Percentiles rank a stretch among this genome's conserved stretches.
These are phyloP conservation scores for Wickerhamomyces kurtzmanii DNA, from an alignment of 805 yeast genomes.

Conservation along the genomic window DNA sequence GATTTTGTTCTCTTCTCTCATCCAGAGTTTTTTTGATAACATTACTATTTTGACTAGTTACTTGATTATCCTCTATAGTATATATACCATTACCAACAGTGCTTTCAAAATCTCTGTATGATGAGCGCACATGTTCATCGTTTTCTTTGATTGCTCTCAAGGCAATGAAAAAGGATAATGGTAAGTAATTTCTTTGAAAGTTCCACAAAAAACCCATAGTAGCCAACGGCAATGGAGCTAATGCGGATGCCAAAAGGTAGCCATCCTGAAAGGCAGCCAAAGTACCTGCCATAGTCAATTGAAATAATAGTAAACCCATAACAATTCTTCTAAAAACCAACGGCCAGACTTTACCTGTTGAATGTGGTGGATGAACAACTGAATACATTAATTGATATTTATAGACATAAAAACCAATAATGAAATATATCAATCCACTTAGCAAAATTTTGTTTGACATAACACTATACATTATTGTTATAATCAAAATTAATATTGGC, in stretches of 20 bases:
- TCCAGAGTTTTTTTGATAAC: constrained; percentile 60
- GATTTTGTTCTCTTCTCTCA: constrained; percentile 64
- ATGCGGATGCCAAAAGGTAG: constrained; percentile 57
- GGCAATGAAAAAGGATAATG: constrained; percentile 79
- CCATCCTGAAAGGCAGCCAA: constrained; percentile 73
- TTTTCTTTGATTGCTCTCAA: constrained; percentile 62
- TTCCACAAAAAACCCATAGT: constrained; percentile 64
- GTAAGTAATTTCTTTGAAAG: constrained; percentile 73
- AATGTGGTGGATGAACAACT: constrained; percentile 91
- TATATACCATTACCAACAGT: constrained; percentile 14
- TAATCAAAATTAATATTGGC: constrained; percentile 77
- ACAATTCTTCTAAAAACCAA: constrained; percentile 74
- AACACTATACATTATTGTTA: constrained; percentile 80
- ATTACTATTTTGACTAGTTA: constrained; percentile 6
- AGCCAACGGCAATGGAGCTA: constrained; percentile 68
- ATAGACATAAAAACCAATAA: constrained; percentile 80
- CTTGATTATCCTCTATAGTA: constrained; percentile 3
- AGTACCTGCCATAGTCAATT: constrained; percentile 88
- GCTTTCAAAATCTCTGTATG: constrained; percentile 7
- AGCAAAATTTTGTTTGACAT: constrained; percentile 80
- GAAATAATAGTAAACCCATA: constrained; percentile 75
- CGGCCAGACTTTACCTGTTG: constrained; percentile 97
- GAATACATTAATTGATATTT: constrained; percentile 87
- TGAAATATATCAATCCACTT: constrained; percentile 77
- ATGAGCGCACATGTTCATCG: constrained; percentile 19